Conservation (phyloP, 371 early-diverging fungal species). For the Mucor racemosus region DNA sequence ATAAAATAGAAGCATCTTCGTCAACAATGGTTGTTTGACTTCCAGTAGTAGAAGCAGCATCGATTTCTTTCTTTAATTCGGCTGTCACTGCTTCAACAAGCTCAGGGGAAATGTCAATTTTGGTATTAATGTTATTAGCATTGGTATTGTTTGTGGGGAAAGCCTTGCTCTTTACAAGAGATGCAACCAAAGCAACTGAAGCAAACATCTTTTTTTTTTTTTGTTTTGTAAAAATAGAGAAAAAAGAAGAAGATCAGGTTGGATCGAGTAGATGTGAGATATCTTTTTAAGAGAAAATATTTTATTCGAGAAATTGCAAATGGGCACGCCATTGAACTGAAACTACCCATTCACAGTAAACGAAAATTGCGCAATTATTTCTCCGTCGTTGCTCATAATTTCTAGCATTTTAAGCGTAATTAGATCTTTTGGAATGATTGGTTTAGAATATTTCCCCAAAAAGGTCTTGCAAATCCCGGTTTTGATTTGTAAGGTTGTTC, state of each 20-base stretch:
- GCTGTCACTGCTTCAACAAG: slow-evolving; percentile 33
- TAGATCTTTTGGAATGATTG: slow-evolving; percentile 4
- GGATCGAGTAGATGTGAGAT: slow-evolving; percentile 7
- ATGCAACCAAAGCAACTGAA: slow-evolving; percentile 39
- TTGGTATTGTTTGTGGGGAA: slow-evolving; percentile 20
- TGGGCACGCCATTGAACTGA: slow-evolving; percentile 28
- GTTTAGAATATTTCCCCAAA: neutral
- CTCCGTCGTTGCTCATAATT: slow-evolving; percentile 31
- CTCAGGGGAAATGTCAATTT: slow-evolving; percentile 30
- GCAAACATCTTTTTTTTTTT: slow-evolving; percentile 28
- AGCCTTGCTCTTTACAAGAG: slow-evolving; percentile 27
- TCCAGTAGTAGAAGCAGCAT: slow-evolving; percentile 42
- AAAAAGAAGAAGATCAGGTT: slow-evolving; percentile 6
- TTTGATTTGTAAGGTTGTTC: neutral
- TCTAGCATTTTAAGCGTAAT: neutral
- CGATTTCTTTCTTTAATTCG: slow-evolving; percentile 35
- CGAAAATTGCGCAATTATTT: slow-evolving; percentile 44
- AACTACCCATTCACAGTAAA: slow-evolving; percentile 31
- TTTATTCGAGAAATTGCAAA: slow-evolving; percentile 5
- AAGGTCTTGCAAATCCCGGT: neutral
- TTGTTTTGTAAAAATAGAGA: neutral
- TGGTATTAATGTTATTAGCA: neutral
- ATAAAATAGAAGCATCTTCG: slow-evolving; percentile 39
- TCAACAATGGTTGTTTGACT: slow-evolving; percentile 55
- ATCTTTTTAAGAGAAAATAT: slow-evolving; percentile 3